Evolutionary conservation across 2,329 filamentous ascomycete genomes (phyloP), one percentile per base, ranked within the genome.

Genomic region (Immersiporthe knoxdaviesiana): DNA sequence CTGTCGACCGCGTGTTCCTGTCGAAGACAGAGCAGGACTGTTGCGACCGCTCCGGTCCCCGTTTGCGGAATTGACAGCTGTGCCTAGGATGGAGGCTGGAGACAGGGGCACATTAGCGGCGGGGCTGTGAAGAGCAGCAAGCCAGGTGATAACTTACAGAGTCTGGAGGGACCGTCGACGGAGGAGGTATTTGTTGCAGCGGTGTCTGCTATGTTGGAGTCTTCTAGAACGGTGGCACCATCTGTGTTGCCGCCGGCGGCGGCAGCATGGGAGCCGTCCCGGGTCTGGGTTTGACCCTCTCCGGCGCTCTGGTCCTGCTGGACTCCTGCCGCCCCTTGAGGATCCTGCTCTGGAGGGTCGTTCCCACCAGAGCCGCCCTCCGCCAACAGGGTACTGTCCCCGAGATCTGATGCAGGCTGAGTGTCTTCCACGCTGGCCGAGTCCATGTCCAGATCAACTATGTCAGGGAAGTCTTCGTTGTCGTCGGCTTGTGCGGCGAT

Each of bases 1-100:
- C 70, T 90, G 88, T 68, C 92, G 87, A 56, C 93, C 93, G 73
- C 94, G 87, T 0, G 92, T 94, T 71, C 92, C 82, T 10, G 85
- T 81, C 1, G 85, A 86, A 5, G 84, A 82, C 3, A 85, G 87
- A 27, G 85, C 84, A 7, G 89, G 90, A 68, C 93, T 94, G 72
- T 87, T 93, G 39, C 90, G 87, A 54, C 90, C 87, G 68, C 92
- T 92, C 73, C 84, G 87, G 68, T 80, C 76, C 47, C 82, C 67
- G 18, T 69, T 71, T 44, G 64, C 61, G 24, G 63, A 63, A 24
- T 68, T 63, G 24, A 47, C 21, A 21, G 24, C 41, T 10, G 62
- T 44, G 54, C 61, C 37, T 47, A 58, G 68, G 58, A 70, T 73
- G 72, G n/a, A 76, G 74, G 78, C 62, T 70, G 56, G 21, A 32